Conservation (phyloP, 306 rosid genomes). For the Acacia melanoxylon region DNA sequence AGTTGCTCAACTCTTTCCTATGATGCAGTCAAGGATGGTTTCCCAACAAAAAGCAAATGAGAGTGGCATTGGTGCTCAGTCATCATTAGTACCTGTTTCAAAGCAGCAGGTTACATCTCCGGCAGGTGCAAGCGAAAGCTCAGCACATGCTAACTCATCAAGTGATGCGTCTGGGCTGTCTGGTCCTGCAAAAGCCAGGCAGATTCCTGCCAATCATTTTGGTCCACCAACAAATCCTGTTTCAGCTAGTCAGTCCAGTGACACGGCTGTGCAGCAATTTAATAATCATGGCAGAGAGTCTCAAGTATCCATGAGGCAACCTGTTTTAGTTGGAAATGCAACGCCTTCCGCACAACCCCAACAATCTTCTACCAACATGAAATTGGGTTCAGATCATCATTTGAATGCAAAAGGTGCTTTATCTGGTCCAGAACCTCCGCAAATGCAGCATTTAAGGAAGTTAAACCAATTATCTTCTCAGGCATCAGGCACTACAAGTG, state of each 20-base stretch:
- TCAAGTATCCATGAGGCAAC: constrained; percentile 65
- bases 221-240: constrained; percentile 55
- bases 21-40: constrained; percentile 75
- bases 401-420: constrained; percentile 47
- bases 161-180: constrained; percentile 84
- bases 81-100: constrained; percentile 61
- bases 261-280: constrained; percentile 58
- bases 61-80: constrained; percentile 57
- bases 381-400: constrained; percentile 58
- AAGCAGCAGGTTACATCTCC: constrained; percentile 88
- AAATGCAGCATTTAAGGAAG: constrained; percentile 66
- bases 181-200: constrained; percentile 77
- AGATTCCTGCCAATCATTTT: constrained; percentile 65
- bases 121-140: constrained; percentile 69
- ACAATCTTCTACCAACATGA: constrained; percentile 60
- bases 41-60: constrained; percentile 72
- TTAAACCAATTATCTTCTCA: constrained; percentile 67
- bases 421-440: constrained; percentile 60
- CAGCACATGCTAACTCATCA: constrained; percentile 83
- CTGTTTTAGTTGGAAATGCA: constrained; percentile 59
- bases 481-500: constrained; percentile 53
- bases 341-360: constrained; percentile 62
- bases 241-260: constrained; percentile 45
- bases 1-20: constrained; percentile 75
- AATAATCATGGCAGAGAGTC: constrained; percentile 69